Percentiles rank a stretch among this genome's conserved stretches.
Evolutionary conservation across 495 filamentous ascomycete species (phyloP).

Genomic region (Rostrohypoxylon terebratum): DNA sequence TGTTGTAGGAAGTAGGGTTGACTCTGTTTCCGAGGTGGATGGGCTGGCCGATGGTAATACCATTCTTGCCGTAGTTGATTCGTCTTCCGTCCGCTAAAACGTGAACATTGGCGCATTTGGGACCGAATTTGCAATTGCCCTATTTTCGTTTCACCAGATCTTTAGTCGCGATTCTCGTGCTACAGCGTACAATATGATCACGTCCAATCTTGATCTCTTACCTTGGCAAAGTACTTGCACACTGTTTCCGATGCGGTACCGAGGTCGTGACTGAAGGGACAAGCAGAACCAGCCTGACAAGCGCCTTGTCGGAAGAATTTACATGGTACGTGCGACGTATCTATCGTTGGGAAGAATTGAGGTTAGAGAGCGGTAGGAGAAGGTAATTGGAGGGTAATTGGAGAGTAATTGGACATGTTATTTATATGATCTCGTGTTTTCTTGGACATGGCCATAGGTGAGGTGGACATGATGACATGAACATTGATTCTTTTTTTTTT

Average conservation of each 20-base stretch:
- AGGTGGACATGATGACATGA: neutral
- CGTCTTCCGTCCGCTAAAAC: constrained; percentile 92
- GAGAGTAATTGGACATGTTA: neutral
- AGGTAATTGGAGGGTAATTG: neutral
- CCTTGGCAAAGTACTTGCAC: constrained; percentile 99
- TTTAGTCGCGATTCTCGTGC: constrained; percentile 48
- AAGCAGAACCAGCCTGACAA: constrained; percentile 95
- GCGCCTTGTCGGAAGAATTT: constrained; percentile 98
- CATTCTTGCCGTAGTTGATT: constrained; percentile 77
- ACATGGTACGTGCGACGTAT: constrained; percentile 97
- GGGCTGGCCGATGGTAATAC: constrained; percentile 62
- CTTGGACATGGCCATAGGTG: neutral
- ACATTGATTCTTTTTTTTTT: no score
- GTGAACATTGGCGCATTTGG: constrained; percentile 96
- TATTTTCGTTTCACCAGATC: constrained; percentile 55
- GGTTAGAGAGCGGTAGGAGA: constrained; percentile 15
- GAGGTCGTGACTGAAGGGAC: constrained; percentile 93
- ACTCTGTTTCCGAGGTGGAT: constrained; percentile 77
- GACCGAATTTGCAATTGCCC: constrained; percentile 99
- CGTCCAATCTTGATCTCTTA: constrained; percentile 56
- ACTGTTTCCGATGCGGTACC: constrained; percentile 82
- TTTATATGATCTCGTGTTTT: neutral
- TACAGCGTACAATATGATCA: neutral
- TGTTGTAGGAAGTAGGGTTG: constrained; percentile 68
- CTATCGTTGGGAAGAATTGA: constrained; percentile 60